phyloP scores from a whole-genome alignment of 148 eudicot genomes.

The Diospyros lotus region DNA sequence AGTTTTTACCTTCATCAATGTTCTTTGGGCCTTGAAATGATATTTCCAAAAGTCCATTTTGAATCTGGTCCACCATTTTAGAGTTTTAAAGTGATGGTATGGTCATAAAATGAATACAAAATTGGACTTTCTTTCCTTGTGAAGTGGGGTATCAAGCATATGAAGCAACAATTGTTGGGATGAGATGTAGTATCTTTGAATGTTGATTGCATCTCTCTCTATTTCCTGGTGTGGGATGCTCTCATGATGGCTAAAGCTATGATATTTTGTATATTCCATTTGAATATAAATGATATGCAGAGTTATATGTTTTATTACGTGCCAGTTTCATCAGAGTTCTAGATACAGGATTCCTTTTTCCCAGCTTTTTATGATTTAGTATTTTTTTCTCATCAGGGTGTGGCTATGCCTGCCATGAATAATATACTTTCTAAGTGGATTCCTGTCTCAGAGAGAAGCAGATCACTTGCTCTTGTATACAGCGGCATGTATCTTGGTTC shows the following conservation, averaged over 20 bases:
- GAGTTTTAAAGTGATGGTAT: neutral
- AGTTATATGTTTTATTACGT: neutral
- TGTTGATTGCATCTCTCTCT: neutral
- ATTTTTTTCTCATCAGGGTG: constrained; percentile 59
- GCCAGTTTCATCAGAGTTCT: neutral
- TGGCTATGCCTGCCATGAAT: constrained; percentile 99
- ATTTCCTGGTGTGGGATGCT: neutral
- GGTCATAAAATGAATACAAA: neutral
- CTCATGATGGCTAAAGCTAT: constrained; percentile 1
- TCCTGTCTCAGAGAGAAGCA: constrained; percentile 97
- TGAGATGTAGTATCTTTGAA: neutral
- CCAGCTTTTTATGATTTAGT: neutral
- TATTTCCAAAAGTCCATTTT: neutral
- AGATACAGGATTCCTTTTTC: constrained; percentile 1
- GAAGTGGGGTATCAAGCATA: neutral
- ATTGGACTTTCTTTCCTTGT: neutral
- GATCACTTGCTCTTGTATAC: constrained; percentile 92
- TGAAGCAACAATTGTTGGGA: neutral
- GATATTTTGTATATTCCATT: too few relatives aligned
- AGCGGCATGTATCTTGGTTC: constrained; percentile 99
- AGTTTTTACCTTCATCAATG: neutral
- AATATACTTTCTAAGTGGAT: constrained; percentile 93
- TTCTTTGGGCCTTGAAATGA: neutral
- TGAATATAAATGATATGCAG: neutral
- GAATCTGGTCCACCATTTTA: neutral